Base-by-base conservation (phyloP, 2,329 filamentous ascomycete species). In the Blastomyces emzantsi region DNA sequence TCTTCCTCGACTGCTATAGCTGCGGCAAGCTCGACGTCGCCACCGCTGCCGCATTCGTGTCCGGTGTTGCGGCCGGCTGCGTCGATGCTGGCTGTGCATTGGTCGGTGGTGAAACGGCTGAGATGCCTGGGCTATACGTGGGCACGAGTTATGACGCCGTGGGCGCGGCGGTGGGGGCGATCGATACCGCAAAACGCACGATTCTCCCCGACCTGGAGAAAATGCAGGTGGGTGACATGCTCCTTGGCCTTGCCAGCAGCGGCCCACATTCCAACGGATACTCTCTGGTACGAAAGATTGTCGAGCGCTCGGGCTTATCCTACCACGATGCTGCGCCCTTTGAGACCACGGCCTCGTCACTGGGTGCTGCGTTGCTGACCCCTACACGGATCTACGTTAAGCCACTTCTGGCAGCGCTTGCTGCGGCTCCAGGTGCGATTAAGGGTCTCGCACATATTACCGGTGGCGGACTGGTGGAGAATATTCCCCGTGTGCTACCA, bases 401-500 rank as follows among this genome's bases (percentile, higher is more conserved):
- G 74, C 82, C 89, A 43, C 78, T 96, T 28, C 84, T 97, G 11
- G 83, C 86, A 59, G 84, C 89, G 0, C 80, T 91, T 51, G 39
- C 51, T 1, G 55, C 67, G 55, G 63, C 64, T 2, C 63, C 67
- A 7, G 64, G 66, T 43, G 63, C 66, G 19, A 82, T 97, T 75
- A 96, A 96, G 79, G 94, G 94, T 62, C 89, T 97, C 75, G 90
- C 94, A 13, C 94, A 99, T 78, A 97, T 99, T 78, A 99, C 94
- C 0, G 94, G 94, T 60, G 94, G 94, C 66, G 94, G 94, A 13
- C 83, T 99, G 25, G 82, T 88, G 22, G 94, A 99, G 78, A 99
- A 99, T 75, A 88, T 99, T 33, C 94, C 94, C 39, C 87, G 94
- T 67, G 96, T 96, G 89, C 82, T 99, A 22, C 94, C 94, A 1